Percentiles rank a stretch among this genome's conserved stretches.
These are phyloP conservation scores for Hypoxylon crocopeplum DNA, from an alignment of 495 filamentous ascomycete species.

Conservation along the genomic window DNA sequence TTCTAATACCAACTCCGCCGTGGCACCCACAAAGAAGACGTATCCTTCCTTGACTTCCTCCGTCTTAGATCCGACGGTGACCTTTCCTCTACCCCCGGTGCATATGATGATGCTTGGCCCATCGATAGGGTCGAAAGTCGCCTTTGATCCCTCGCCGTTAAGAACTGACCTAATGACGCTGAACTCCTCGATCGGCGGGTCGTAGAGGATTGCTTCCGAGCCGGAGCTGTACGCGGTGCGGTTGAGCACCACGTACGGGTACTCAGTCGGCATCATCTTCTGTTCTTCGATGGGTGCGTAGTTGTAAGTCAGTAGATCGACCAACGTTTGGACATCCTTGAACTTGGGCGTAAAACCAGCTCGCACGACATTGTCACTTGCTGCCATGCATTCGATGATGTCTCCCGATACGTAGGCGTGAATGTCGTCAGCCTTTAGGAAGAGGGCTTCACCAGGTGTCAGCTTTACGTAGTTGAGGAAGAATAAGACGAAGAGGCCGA, in stretches of 20 bases:
- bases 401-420: conserved; percentile 96
- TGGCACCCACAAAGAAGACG: conserved; percentile 93
- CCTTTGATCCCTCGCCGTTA: conserved; percentile 73
- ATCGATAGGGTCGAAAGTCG: conserved; percentile 82
- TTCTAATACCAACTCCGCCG: conserved; percentile 82
- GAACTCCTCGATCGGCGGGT: conserved; percentile 97
- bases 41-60: conserved; percentile 79
- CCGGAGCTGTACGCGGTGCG: conserved; percentile 75
- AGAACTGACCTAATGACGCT: conserved; percentile 84
- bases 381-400: conserved; percentile 99
- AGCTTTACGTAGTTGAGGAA: conserved; percentile 65
- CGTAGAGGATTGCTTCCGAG: conserved; percentile 76
- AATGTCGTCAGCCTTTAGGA: conserved; percentile 93
- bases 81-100: conserved; percentile 78
- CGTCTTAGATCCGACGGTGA: conserved; percentile 75
- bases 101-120: conserved; percentile 94
- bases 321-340: conserved; percentile 93
- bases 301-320: conserved; percentile 89
- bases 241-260: conserved; percentile 82
- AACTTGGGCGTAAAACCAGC: conserved; percentile 98
- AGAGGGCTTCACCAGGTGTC: conserved; percentile 90
- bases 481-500: conserved; percentile 59
- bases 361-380: conserved; percentile 95
- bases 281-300: conserved; percentile 94
- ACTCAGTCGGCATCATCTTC: conserved; percentile 85